A percentile compares a stretch with the other conserved stretches of the same genome.
Evolutionary conservation across 2,329 filamentous ascomycete genomes (phyloP).

Genomic region (Aotearoamyces nothofagi): DNA sequence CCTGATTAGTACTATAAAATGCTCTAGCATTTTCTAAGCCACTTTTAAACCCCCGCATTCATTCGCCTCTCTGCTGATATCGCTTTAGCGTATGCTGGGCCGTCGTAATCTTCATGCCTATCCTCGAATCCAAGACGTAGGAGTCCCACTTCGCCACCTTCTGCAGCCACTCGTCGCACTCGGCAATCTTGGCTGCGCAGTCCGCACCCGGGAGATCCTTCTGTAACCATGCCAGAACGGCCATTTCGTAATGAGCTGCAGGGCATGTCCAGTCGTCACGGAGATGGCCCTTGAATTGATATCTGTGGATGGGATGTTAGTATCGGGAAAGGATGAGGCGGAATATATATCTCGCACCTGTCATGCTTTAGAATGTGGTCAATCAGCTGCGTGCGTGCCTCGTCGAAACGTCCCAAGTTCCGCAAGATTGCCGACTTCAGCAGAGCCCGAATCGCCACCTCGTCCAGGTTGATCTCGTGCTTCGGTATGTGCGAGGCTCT

Average conservation of each 20-base stretch:
- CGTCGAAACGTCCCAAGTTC: constrained; percentile 41
- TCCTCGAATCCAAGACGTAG: constrained; percentile 59
- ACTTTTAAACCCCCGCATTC: no score
- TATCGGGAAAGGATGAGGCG: constrained; percentile 1
- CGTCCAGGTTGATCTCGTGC: constrained; percentile 38
- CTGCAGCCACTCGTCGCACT: constrained; percentile 49
- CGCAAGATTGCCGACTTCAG: constrained; percentile 51
- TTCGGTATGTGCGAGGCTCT: constrained; percentile 33
- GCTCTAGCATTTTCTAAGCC: no score
- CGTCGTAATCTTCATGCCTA: constrained; percentile 59
- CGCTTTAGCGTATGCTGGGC: constrained; percentile 45
- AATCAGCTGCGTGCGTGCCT: constrained; percentile 50
- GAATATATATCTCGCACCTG: constrained; percentile 26
- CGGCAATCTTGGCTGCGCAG: constrained; percentile 31
- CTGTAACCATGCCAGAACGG: constrained; percentile 66
- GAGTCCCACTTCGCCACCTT: constrained; percentile 54
- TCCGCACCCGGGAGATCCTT: constrained; percentile 19
- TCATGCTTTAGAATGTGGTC: constrained; percentile 50
- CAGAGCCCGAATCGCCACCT: constrained; percentile 49
- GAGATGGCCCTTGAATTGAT: constrained; percentile 38
- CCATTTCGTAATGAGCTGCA: constrained; percentile 75
- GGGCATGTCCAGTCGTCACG: constrained; percentile 60
- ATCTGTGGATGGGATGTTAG: constrained; percentile 21
- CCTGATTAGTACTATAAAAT: no score
- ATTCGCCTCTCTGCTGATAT: no score